Base-by-base conservation (phyloP, 306 rosid species). In the Mimosa pudica region DNA sequence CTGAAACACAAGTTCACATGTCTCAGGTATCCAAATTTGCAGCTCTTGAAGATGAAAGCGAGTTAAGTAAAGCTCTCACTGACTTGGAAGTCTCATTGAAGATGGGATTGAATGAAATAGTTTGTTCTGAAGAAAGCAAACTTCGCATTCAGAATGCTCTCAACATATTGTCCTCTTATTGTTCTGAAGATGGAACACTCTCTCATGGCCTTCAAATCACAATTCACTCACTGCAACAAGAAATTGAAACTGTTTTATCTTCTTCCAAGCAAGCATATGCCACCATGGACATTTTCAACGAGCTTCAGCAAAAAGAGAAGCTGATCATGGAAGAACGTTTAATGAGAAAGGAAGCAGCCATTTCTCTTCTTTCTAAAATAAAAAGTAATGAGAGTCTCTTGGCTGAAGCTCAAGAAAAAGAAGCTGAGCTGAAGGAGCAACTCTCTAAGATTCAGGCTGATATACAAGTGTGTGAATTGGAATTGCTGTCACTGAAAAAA, bases 111-210 rank as follows among this genome's bases (percentile, higher is more conserved):
- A 49, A 49, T 12, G 55, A 49, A 49, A 49, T 62, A 32, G 68
- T 42, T 30, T 30, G 36, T 7, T 62, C 42, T 8, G 41, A 32
- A 32, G 68, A 62, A 30, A 32, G 5, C 17, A 32, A 1, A 10
- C 3, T 30, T 62, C 17, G 42, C 68, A 41, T 62, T 24, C 42
- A 62, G 68, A 62, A 62, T 62, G 68, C 68, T 62, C 68, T 62
- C 42, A 32, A 32, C 16, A 30, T 32, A 0, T 62, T 62, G 44
- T 62, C 68, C 68, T 10, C 68, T 41, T 42, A 62, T 62, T 62
- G 5, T 32, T 62, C 44, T 62, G 33, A 32, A 62, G 42, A 62
- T 9, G 68, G 41, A 62, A 17, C 8, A 4, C 55, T 17, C 55
- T 49, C 55, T 49, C 55, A 49, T 2, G 55, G 55, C n/a, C 55